Evolutionary conservation across 1,284 basidiomycete genomes (phyloP), one percentile per base, ranked within the genome.

Genomic region (Gastroboletus turbinatus): DNA sequence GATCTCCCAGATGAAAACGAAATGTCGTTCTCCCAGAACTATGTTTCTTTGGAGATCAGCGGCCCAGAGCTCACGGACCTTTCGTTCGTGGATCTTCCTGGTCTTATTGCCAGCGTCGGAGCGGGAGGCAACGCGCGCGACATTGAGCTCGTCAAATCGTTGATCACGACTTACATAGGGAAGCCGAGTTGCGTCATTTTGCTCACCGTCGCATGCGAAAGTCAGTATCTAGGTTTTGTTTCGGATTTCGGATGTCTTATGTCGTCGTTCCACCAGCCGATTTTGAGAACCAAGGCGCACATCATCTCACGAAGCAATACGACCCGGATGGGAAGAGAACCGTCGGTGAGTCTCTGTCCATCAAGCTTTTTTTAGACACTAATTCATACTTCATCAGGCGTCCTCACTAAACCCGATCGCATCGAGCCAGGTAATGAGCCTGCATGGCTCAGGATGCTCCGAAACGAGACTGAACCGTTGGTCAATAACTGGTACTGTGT

Each of bases 331-430:
- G 88, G 0, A 76, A 77, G 52, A 76, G 88, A 3, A 92, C 88
- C 0, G 85, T 91, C 27, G 88, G 90, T 87, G 55, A 36, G 79
- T 66, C 25, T 5, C 10, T 13, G 4, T 47, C 7, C 23, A 49
- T 52, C 23, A 6, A 14, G 9, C 9, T 4, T 19, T n/a, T n/a
- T 19, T n/a, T 17, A 6, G 45, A 4, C 13, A 36, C 16, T 2
- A 6, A 57, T 10, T 13, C 30, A 25, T 40, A 21, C 17, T 19
- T 21, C 19, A 10, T 21, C 36, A 91, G 90, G 88, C 53, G 89
- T 92, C 17, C 76, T 92, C n/a, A 92, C 90, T 0, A 92, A 92
- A 65, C 87, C 89, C 0, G 90, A 92, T 64, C 82, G 84, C 5
- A 88, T 91, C 46, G 82, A 80, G 0, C 7, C 63, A 0, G 88